Evolutionary conservation across 495 filamentous ascomycete species (phyloP).

Genomic region (Chaetomium fimeti): DNA sequence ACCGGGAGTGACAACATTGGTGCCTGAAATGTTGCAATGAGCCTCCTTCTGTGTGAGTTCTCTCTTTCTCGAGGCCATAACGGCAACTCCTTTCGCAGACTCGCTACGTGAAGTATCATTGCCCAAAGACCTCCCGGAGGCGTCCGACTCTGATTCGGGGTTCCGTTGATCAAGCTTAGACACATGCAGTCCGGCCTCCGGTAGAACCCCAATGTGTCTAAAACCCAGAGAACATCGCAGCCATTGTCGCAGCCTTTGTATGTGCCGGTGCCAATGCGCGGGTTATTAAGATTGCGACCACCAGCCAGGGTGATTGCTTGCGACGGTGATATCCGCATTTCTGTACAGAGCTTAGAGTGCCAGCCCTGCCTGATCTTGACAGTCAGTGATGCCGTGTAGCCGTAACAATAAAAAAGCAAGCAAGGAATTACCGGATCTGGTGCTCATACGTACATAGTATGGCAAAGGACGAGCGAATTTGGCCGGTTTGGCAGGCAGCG

Average conservation of each 20-base stretch:
- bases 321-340: background rate
- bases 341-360: background rate
- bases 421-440: background rate
- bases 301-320: background rate
- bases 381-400: background rate
- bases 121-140: background rate
- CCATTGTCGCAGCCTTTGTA: no score
- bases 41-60: background rate
- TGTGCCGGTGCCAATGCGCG: background rate
- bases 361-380: no score
- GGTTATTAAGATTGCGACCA: background rate
- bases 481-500: no score
- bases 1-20: slow-evolving; percentile 1
- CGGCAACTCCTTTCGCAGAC: no score
- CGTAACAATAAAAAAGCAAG: background rate
- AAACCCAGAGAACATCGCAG: no score
- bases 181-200: background rate
- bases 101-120: background rate
- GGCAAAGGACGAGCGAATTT: no score
- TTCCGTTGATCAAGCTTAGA: background rate
- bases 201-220: background rate
- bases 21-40: slow-evolving; percentile 2
- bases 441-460: background rate
- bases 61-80: no score
- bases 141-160: background rate